Evolutionary conservation across 2,329 filamentous ascomycete genomes (phyloP).

Genomic region (Aspergillus viridinutans): DNA sequence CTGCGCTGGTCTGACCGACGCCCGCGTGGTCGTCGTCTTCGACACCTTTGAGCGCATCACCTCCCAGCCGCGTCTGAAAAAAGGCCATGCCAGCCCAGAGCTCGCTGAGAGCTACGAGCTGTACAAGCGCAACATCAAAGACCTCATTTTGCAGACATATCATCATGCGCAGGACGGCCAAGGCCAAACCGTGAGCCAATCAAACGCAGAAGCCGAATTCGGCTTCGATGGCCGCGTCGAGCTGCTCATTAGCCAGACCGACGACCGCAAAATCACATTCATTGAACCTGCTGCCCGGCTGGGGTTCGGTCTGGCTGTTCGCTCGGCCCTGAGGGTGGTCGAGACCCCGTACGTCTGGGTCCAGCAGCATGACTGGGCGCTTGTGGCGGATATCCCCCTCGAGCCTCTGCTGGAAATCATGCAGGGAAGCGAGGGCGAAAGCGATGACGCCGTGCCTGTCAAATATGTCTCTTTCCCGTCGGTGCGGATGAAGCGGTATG

Average conservation of each 20-base stretch:
- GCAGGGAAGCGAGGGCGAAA: neutral
- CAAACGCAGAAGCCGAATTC: conserved; percentile 2
- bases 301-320: conserved; percentile 8
- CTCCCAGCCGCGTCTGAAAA: conserved; percentile 1
- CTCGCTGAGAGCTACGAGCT: neutral
- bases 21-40: conserved; percentile 8
- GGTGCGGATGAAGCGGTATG: conserved; percentile 1
- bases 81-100: conserved; percentile 1
- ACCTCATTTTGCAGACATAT: neutral
- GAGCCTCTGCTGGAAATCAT: conserved; percentile 2
- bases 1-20: neutral
- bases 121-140: conserved; percentile 1
- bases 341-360: conserved; percentile 9
- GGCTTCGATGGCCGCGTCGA: conserved; percentile 2
- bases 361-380: conserved; percentile 10
- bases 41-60: conserved; percentile 6
- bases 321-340: conserved; percentile 3
- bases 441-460: neutral
- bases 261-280: neutral
- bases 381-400: conserved; percentile 5
- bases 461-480: conserved; percentile 4
- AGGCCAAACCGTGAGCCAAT: neutral
- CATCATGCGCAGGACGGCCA: neutral
- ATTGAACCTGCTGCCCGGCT: conserved; percentile 4
- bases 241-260: conserved; percentile 2